Evolutionary conservation across 1,284 basidiomycete species (phyloP).

Genomic region (Cutaneotrichosporon sp.): DNA sequence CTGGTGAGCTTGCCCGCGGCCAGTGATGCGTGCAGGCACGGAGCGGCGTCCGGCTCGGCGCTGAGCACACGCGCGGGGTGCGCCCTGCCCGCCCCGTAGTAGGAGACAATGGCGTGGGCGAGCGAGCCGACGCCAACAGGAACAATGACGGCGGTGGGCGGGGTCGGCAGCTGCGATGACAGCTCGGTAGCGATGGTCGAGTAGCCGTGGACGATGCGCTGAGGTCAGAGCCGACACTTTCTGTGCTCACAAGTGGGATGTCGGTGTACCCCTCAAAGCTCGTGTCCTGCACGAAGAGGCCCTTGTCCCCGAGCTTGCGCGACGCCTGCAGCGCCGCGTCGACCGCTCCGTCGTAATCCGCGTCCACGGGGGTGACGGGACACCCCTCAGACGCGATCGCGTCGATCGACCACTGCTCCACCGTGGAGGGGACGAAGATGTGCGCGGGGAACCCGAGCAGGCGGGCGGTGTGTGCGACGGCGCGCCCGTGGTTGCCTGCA

Average conservation of each 20-base stretch:
- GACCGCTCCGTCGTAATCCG: conserved; percentile 23
- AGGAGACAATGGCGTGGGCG: conserved; percentile 23
- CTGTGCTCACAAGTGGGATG: conserved; percentile 10
- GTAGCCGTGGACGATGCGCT: conserved; percentile 21
- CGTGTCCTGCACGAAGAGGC: conserved; percentile 24
- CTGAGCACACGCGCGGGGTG: conserved; percentile 15
- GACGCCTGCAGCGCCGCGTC: conserved; percentile 9
- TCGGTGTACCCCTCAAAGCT: conserved; percentile 20
- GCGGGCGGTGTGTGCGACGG: conserved; percentile 16
- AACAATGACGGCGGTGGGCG: conserved; percentile 18
- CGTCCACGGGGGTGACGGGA: conserved; percentile 12
- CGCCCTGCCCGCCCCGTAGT: background rate
- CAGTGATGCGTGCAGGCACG: conserved; percentile 19
- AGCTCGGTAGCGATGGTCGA: conserved; percentile 18
- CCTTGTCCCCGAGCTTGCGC: background rate
- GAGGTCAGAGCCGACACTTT: background rate
- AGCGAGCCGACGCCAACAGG: conserved; percentile 25
- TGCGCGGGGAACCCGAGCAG: conserved; percentile 17
- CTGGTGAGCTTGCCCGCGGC: background rate
- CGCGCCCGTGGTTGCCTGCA: conserved; percentile 25
- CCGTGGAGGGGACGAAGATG: conserved; percentile 21
- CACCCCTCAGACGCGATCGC: conserved; percentile 21
- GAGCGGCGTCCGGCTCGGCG: conserved; percentile 23
- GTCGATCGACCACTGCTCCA: conserved; percentile 20
- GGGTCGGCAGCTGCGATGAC: background rate